Evolutionary conservation across 2,329 filamentous ascomycete genomes (phyloP).

Genomic region (Diaporthe velutina): DNA sequence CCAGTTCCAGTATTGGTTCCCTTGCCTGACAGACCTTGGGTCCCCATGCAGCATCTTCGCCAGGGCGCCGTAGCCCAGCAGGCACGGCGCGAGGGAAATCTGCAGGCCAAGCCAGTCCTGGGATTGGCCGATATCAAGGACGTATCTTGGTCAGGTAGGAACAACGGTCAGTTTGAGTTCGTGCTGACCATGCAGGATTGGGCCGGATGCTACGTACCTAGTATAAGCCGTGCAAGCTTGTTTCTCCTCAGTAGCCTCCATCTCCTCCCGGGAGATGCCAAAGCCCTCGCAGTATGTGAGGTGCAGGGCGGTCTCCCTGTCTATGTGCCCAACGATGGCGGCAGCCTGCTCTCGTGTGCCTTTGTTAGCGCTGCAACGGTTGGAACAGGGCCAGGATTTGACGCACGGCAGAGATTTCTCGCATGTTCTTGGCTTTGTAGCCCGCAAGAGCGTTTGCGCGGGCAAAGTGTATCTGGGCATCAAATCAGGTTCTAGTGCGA

Average conservation of each 20-base stretch:
- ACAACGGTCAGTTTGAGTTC: slow-evolving; percentile 63
- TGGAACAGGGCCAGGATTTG: no score
- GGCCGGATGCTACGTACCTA: slow-evolving; percentile 41
- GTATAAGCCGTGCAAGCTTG: slow-evolving; percentile 58
- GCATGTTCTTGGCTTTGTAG: slow-evolving; percentile 84
- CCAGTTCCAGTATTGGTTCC: slow-evolving; percentile 89
- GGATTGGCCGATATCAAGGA: slow-evolving; percentile 88
- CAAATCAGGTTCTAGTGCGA: slow-evolving; percentile 10
- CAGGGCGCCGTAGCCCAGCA: slow-evolving; percentile 89
- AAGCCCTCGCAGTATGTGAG: slow-evolving; percentile 86
- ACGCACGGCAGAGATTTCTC: slow-evolving; percentile 78
- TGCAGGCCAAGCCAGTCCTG: slow-evolving; percentile 92
- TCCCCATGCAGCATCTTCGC: slow-evolving; percentile 78
- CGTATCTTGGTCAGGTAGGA: slow-evolving; percentile 65
- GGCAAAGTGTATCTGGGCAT: slow-evolving; percentile 81
- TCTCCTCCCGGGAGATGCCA: slow-evolving; percentile 79
- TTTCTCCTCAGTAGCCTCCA: slow-evolving; percentile 77
- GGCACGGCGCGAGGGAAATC: slow-evolving; percentile 85
- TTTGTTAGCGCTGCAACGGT: neutral
- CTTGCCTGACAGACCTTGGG: slow-evolving; percentile 69
- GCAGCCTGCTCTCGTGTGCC: slow-evolving; percentile 42
- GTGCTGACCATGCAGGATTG: slow-evolving; percentile 78
- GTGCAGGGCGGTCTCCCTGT: slow-evolving; percentile 85
- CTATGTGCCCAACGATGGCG: slow-evolving; percentile 80
- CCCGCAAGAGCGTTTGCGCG: slow-evolving; percentile 86